Evolutionary conservation across 2,329 filamentous ascomycete species (phyloP).

Genomic region (Hortaea werneckii): DNA sequence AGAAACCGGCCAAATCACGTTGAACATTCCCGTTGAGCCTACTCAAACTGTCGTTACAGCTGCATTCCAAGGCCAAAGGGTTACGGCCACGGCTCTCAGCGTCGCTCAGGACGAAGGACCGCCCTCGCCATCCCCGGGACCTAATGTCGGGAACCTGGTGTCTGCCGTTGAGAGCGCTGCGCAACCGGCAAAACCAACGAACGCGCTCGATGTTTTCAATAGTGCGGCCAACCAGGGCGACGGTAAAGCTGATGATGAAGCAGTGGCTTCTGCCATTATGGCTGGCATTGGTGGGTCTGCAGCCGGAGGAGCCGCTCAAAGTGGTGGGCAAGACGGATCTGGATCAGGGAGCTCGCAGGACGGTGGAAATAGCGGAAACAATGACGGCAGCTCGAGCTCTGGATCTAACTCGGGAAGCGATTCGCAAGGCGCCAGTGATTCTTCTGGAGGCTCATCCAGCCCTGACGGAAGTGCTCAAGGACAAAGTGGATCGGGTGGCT

Average conservation of each 20-base stretch:
- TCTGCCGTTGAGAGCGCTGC: not conserved
- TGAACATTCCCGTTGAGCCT: slow-evolving; percentile 5
- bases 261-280: no score
- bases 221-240: no score
- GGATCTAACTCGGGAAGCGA: not conserved
- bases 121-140: not conserved
- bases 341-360: no score
- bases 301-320: no score
- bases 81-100: slow-evolving; percentile 6
- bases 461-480: not conserved
- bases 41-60: slow-evolving; percentile 7
- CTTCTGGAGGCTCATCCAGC: not conserved
- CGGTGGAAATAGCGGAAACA: not conserved
- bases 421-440: not conserved
- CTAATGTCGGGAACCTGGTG: not conserved
- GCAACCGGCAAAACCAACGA: not conserved
- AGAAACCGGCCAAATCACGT: slow-evolving; percentile 5
- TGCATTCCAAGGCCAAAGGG: slow-evolving; percentile 4
- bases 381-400: not conserved
- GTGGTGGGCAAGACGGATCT: not conserved
- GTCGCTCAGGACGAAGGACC: not conserved
- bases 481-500: not conserved
- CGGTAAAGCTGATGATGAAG: no score
- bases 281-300: no score
- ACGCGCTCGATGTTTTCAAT: no score